A percentile compares a stretch with the other conserved stretches of the same genome.
These are phyloP conservation scores for Gaeumannomyces tritici DNA, from an alignment of 2,329 filamentous ascomycete genomes.

Conservation along the genomic window DNA sequence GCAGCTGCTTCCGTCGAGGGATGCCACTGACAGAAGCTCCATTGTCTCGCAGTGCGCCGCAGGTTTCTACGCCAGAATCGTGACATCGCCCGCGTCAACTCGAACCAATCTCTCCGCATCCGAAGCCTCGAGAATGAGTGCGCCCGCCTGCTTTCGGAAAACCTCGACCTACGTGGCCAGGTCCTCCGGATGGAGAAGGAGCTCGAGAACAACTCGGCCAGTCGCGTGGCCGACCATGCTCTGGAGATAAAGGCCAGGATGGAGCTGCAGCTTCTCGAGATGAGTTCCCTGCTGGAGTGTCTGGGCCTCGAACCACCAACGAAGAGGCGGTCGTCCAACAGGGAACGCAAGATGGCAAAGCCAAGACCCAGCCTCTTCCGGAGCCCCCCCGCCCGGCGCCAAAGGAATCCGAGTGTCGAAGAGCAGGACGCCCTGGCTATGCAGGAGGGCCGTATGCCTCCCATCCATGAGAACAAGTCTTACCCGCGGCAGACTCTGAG, in stretches of 20 bases:
- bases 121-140: constrained; percentile 68
- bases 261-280: constrained; percentile 62
- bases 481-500: constrained; percentile 60
- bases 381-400: constrained; percentile 45
- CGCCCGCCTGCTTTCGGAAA: constrained; percentile 67
- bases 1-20: neutral
- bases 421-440: constrained; percentile 37
- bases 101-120: constrained; percentile 66
- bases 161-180: constrained; percentile 61
- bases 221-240: constrained; percentile 55
- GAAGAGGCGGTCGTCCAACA: constrained; percentile 32
- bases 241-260: constrained; percentile 61
- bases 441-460: constrained; percentile 49
- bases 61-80: constrained; percentile 76
- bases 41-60: constrained; percentile 51
- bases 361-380: constrained; percentile 31
- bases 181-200: constrained; percentile 61
- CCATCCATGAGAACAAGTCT: constrained; percentile 60
- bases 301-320: constrained; percentile 52
- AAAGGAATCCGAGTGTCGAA: constrained; percentile 34
- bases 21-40: neutral
- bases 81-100: constrained; percentile 73
- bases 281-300: constrained; percentile 55
- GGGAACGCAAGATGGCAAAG: constrained; percentile 27
- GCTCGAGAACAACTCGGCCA: constrained; percentile 49